Evolutionary conservation across 2,329 filamentous ascomycete species (phyloP).

Genomic region (Leptographium radiaticola): DNA sequence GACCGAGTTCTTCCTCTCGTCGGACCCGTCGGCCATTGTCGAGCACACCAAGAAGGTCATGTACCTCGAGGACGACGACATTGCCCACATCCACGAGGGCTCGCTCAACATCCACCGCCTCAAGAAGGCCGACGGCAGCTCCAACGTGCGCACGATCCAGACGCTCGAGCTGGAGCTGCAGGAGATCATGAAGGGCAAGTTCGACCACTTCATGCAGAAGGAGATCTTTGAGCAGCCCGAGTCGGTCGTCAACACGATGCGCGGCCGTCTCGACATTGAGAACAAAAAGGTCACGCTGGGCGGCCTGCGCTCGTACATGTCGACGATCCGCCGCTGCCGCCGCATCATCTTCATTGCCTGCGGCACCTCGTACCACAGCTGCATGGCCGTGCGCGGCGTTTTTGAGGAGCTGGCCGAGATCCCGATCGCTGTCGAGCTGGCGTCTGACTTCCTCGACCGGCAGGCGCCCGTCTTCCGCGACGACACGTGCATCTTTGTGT

Average conservation of each 20-base stretch:
- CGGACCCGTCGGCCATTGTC: slow-evolving; percentile 93
- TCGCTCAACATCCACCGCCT: slow-evolving; percentile 98
- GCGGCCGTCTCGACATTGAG: slow-evolving; percentile 84
- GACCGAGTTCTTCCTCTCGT: slow-evolving; percentile 98
- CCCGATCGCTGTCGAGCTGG: slow-evolving; percentile 90
- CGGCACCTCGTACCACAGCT: slow-evolving; percentile 96
- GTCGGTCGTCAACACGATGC: slow-evolving; percentile 99
- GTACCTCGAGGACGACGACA: slow-evolving; percentile 98
- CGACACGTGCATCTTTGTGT: slow-evolving; percentile 97
- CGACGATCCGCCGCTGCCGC: slow-evolving; percentile 89
- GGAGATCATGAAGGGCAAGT: slow-evolving; percentile 99
- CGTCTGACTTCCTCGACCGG: slow-evolving; percentile 95
- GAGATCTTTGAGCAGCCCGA: slow-evolving; percentile 99
- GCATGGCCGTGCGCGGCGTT: slow-evolving; percentile 95
- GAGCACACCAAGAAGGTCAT: slow-evolving; percentile 99
- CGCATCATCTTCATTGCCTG: slow-evolving; percentile 98
- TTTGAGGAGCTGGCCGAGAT: slow-evolving; percentile 98
- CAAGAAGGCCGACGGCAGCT: slow-evolving; percentile 91
- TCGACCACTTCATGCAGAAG: slow-evolving; percentile 99
- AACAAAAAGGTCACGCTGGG: slow-evolving; percentile 95
- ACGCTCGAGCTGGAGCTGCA: slow-evolving; percentile 97
- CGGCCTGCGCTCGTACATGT: slow-evolving; percentile 90
- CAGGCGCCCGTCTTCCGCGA: slow-evolving; percentile 97
- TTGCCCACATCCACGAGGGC: slow-evolving; percentile 98
- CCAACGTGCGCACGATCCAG: slow-evolving; percentile 95